Evolutionary conservation across 192 early-diverging fungal species (phyloP), one percentile per base, ranked within the genome.

Genomic region (Entophlyctis helioformis): DNA sequence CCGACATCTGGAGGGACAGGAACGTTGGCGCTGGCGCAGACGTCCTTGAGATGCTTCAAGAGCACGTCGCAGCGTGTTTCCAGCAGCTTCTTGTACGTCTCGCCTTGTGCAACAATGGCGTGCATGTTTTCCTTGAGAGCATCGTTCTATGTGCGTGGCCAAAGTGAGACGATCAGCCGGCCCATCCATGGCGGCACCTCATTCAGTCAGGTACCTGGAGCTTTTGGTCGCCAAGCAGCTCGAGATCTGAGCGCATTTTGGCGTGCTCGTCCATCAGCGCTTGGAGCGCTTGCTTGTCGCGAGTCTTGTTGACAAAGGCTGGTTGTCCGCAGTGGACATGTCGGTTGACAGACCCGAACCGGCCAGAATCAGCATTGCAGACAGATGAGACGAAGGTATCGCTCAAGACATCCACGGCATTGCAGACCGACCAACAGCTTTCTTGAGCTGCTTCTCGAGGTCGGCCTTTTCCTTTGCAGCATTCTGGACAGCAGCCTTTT

Each of bases 121-220:
- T 68, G 69, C 31, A 71, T 71, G 39, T 71, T 63, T 20, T 71
- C 69, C 48, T 64, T 63, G 32, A 71, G 48, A 9, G 58, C 47
- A 5, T 37, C 39, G 35, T 71, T 68, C 59, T 71, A 54, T 9
- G 23, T 13, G 33, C 11, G 20, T 2, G 6, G 6, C 3, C 19
- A 32, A 4, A 4, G 6, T 23, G 12, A 15, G 43, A 15, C 43
- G 18, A 25, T 6, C 18, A 44, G 15, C 15, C 25, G 15, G 13
- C 4, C 32, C 22, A n/a, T 25, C 6, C 18, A 44, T 9, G 16
- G 12, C 8, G 18, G 22, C 20, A 25, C 15, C 5, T 10, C 12
- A 22, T 36, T 47, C 33, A 12, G 18, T 36, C n/a, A 47, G 2
- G 10, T 39, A 59, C 57, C 50, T 59, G 57, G 22, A 42, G 22